These are phyloP conservation scores for Nephelium lappaceum DNA, from an alignment of 345 rosid species.

Conservation along the genomic window DNA sequence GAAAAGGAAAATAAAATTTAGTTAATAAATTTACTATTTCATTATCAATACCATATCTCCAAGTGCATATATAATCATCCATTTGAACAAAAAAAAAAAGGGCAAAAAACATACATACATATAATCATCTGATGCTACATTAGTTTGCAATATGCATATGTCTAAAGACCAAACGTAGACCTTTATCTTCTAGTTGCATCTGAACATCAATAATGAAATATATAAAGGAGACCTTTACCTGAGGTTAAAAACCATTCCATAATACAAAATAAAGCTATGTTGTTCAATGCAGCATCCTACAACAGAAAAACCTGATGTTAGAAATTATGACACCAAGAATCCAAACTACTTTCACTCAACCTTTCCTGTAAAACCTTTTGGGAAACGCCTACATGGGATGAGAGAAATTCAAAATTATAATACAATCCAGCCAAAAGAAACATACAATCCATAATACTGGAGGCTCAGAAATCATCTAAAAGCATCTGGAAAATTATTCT, in stretches of 20 bases:
- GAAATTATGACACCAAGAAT: not conserved
- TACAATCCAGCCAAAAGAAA: not conserved
- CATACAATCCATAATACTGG: not conserved
- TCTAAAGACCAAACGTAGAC: not conserved
- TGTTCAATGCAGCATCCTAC: not conserved
- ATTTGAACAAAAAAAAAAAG: no score
- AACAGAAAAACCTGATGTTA: not conserved
- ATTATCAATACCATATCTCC: not conserved
- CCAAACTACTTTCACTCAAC: constrained; percentile 3
- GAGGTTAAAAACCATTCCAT: not conserved
- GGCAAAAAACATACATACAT: no score
- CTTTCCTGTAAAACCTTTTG: not conserved
- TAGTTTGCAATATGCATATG: not conserved
- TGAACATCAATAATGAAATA: not conserved
- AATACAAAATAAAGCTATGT: not conserved
- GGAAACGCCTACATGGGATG: not conserved
- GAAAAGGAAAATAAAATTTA: no score
- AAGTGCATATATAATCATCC: not conserved
- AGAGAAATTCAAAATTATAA: not conserved
- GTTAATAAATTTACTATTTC: not conserved
- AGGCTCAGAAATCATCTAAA: no score
- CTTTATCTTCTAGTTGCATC: not conserved
- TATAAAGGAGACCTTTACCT: not conserved
- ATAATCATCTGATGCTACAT: not conserved
- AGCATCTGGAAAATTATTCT: not conserved